Evolutionary conservation across 2,329 filamentous ascomycete species (phyloP).

Genomic region (Ceratocystis huliohia): DNA sequence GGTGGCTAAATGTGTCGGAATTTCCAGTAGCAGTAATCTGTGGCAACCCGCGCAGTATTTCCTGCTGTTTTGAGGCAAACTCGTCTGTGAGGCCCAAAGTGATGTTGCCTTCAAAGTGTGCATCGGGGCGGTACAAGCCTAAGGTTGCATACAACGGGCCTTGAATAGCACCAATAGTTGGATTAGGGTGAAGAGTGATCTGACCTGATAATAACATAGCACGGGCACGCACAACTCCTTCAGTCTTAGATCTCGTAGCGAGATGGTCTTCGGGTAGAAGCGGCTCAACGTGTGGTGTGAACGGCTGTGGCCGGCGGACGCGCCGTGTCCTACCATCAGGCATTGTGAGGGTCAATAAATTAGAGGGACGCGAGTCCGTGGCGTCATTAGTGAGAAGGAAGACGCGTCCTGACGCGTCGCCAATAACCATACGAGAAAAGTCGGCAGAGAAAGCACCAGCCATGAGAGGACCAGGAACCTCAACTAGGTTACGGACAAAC

Average conservation of each 20-base stretch:
- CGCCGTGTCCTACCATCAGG: slow-evolving; percentile 25
- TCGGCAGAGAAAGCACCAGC: slow-evolving; percentile 48
- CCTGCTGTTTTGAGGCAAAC: slow-evolving; percentile 10
- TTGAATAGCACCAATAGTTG: slow-evolving; percentile 42
- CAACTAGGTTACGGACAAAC: slow-evolving; percentile 41
- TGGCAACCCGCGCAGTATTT: neutral
- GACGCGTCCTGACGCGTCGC: slow-evolving; percentile 49
- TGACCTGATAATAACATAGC: slow-evolving; percentile 31
- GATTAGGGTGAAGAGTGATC: slow-evolving; percentile 34
- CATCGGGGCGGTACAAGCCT: slow-evolving; percentile 36
- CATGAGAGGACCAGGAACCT: slow-evolving; percentile 44
- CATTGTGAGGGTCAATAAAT: slow-evolving; percentile 31
- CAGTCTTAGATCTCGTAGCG: neutral
- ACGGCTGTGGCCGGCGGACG: slow-evolving; percentile 35
- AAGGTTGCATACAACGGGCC: slow-evolving; percentile 39
- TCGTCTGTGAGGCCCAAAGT: slow-evolving; percentile 12
- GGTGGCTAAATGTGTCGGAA: neutral
- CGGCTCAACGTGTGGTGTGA: slow-evolving; percentile 40
- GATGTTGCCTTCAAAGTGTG: slow-evolving; percentile 36
- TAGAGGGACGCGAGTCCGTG: slow-evolving; percentile 29
- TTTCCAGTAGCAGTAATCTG: neutral
- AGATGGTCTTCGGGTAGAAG: slow-evolving; percentile 28
- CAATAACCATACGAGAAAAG: slow-evolving; percentile 41
- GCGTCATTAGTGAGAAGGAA: slow-evolving; percentile 42
- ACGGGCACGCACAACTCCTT: slow-evolving; percentile 25